Evolutionary conservation across 257 asterid genomes (phyloP).

Genomic region (Nicotiana sylvestris): DNA sequence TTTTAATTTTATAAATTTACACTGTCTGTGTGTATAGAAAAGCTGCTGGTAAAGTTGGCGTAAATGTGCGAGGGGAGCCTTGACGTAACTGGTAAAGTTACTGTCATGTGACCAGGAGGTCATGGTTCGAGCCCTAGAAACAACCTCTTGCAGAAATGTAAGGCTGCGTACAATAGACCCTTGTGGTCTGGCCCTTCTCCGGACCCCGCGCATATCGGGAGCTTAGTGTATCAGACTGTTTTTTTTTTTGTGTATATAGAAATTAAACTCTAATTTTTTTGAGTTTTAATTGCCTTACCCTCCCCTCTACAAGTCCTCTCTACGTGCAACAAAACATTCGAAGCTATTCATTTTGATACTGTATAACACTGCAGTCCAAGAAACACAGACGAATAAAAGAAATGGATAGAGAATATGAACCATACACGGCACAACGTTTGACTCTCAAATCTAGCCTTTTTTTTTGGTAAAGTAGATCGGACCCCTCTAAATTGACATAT

Average conservation of each 20-base stretch:
- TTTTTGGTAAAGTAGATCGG: no score
- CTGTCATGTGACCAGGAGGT: no score
- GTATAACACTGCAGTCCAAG: not conserved
- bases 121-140: no score
- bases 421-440: not conserved
- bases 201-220: no score
- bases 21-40: not conserved
- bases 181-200: no score
- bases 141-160: no score
- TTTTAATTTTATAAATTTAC: not conserved
- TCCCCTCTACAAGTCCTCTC: not conserved
- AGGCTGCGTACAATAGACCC: no score
- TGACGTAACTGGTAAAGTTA: no score
- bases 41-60: no score
- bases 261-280: not conserved
- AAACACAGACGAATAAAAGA: not conserved
- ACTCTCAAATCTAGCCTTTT: not conserved
- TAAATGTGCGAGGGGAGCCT: fast-evolving
- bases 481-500: no score
- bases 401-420: not conserved
- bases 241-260: not conserved
- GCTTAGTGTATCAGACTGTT: no score
- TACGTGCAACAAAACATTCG: not conserved
- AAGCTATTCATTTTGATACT: not conserved
- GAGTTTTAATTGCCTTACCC: not conserved